Conservation (phyloP, 768 basidiomycete species). For the Zangia roseola region DNA sequence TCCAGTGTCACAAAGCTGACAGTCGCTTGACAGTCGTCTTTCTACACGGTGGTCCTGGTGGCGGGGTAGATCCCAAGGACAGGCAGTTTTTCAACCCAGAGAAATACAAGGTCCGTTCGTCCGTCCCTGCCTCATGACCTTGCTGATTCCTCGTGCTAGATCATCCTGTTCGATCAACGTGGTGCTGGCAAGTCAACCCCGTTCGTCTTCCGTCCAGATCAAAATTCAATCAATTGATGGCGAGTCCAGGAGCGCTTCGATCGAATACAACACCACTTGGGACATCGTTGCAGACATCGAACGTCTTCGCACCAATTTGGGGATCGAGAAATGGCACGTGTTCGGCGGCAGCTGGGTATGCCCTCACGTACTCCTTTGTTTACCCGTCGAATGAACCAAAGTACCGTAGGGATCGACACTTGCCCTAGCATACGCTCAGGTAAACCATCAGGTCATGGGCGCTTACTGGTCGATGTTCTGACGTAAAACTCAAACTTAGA, state of each 20-base stretch:
- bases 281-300: slow-evolving; percentile 91
- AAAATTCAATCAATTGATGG: slow-evolving; percentile 3
- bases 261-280: slow-evolving; percentile 93
- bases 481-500: slow-evolving; percentile 36
- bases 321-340: slow-evolving; percentile 87
- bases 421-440: slow-evolving; percentile 83
- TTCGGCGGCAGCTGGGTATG: slow-evolving; percentile 92
- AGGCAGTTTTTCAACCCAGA: slow-evolving; percentile 78
- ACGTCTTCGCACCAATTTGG: slow-evolving; percentile 69
- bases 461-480: not conserved
- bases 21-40: slow-evolving; percentile 58
- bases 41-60: slow-evolving; percentile 83
- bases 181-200: slow-evolving; percentile 87
- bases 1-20: not conserved
- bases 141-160: slow-evolving; percentile 39
- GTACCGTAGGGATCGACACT: slow-evolving; percentile 75
- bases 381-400: not conserved
- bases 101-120: slow-evolving; percentile 67
- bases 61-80: slow-evolving; percentile 67
- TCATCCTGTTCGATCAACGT: slow-evolving; percentile 87
- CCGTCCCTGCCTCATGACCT: not conserved
- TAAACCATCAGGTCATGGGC: slow-evolving; percentile 20
- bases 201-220: slow-evolving; percentile 39
- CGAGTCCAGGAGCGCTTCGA: slow-evolving; percentile 58
- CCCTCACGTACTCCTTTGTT: slow-evolving; percentile 1